phyloP scores from a whole-genome alignment of 441 rosid genomes.

The Populus hybrid region DNA sequence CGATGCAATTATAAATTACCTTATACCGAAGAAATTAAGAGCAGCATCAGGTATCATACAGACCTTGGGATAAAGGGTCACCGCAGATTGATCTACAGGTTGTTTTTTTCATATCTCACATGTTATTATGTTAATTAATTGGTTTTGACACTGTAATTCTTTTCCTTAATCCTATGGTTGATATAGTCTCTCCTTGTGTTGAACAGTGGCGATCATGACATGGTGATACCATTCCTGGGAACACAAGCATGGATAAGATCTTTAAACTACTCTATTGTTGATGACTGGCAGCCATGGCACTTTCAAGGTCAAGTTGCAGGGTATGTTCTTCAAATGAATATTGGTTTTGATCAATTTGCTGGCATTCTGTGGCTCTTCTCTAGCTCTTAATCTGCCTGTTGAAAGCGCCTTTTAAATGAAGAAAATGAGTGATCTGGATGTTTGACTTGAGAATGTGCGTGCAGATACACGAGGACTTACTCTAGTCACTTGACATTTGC shows the following conservation, averaged over 20 bases:
- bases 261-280: constrained; percentile 49
- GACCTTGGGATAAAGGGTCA: constrained; percentile 48
- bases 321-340: constrained; percentile 19
- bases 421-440: background rate
- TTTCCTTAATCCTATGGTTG: background rate
- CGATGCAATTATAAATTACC: constrained; percentile 45
- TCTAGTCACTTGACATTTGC: constrained; percentile 62
- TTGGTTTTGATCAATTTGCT: background rate
- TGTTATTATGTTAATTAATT: too few species aligned
- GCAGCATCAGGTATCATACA: constrained; percentile 33
- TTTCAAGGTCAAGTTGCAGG: constrained; percentile 58
- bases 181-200: background rate
- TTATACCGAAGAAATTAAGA: constrained; percentile 30
- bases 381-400: background rate
- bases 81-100: constrained; percentile 68
- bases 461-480: constrained; percentile 59
- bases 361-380: background rate
- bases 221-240: constrained; percentile 44
- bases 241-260: constrained; percentile 68
- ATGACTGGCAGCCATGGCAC: constrained; percentile 69
- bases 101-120: background rate
- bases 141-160: too few species aligned
- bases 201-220: constrained; percentile 75
- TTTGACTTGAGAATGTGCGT: constrained; percentile 30
- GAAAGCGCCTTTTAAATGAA: background rate